Conservation (phyloP, 805 yeast genomes). For the Clavispora asparagi region DNA sequence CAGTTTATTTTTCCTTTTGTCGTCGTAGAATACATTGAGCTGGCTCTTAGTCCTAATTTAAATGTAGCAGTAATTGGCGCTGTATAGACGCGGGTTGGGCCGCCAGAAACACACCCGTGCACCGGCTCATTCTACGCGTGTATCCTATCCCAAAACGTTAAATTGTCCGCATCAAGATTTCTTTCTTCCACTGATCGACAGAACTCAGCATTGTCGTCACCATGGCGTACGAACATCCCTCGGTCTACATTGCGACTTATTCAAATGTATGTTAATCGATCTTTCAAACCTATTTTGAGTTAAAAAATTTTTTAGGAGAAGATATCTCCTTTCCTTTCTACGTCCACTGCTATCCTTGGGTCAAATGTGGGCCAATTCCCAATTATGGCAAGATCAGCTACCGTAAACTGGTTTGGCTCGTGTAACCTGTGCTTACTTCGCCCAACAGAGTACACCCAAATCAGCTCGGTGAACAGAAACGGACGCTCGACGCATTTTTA, state of each 20-base stretch:
- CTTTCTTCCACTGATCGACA: constrained; percentile 6
- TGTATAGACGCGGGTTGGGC: background rate
- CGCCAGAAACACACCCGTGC: constrained; percentile 4
- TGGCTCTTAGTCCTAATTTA: background rate
- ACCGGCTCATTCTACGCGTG: constrained; percentile 10
- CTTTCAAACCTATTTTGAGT: background rate
- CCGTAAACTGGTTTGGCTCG: no score
- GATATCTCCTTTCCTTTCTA: background rate
- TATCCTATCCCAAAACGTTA: constrained; percentile 14
- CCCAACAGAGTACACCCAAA: no score
- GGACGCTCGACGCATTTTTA: background rate
- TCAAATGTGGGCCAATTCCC: background rate
- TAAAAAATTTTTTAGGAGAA: background rate
- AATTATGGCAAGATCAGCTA: background rate
- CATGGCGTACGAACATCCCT: constrained; percentile 30
- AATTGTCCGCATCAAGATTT: constrained; percentile 15
- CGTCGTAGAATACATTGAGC: no score
- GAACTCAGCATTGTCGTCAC: constrained; percentile 1
- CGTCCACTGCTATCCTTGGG: background rate
- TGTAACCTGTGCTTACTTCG: no score
- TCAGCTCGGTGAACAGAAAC: background rate
- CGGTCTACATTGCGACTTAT: constrained; percentile 42
- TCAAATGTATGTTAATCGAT: constrained; percentile 33
- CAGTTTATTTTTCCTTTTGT: no score
- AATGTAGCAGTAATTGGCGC: background rate